Evolutionary conservation across 768 basidiomycete genomes (phyloP).

Genomic region (Amanita molliuscula): DNA sequence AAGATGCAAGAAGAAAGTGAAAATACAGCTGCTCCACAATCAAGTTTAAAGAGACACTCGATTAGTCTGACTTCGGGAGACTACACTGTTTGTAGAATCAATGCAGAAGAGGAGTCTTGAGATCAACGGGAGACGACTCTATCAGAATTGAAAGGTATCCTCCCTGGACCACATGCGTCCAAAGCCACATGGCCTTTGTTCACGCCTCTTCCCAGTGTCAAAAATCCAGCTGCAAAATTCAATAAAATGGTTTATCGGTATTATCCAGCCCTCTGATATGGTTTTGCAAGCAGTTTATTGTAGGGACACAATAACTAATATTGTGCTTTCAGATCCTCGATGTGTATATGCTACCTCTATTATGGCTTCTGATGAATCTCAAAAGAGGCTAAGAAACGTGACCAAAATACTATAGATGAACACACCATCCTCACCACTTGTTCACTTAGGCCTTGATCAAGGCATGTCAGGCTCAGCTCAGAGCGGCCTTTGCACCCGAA

Average conservation of each 20-base stretch:
- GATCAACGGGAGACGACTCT: neutral
- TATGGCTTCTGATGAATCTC: neutral
- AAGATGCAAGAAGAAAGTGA: no score
- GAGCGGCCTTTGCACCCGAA: no score
- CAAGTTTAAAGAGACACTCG: no score
- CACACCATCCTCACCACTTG: neutral
- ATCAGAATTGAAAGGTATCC: slow-evolving; percentile 1
- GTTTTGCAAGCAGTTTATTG: neutral
- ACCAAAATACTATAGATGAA: neutral
- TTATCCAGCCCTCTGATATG: slow-evolving; percentile 39
- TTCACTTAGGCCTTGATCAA: neutral
- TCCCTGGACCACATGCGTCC: slow-evolving; percentile 20
- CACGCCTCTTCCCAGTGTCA: slow-evolving; percentile 48
- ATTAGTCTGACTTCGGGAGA: no score
- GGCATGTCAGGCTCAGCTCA: no score
- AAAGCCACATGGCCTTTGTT: slow-evolving; percentile 18
- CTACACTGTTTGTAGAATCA: no score
- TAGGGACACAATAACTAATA: neutral
- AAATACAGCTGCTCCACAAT: no score
- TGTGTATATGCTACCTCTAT: neutral
- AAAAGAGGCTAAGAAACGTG: no score
- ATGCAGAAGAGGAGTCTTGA: no score
- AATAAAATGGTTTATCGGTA: no score
- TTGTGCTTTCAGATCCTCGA: neutral
- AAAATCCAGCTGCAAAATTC: no score